phyloP scores from a whole-genome alignment of 495 filamentous ascomycete genomes.

The Letharia lupina region DNA sequence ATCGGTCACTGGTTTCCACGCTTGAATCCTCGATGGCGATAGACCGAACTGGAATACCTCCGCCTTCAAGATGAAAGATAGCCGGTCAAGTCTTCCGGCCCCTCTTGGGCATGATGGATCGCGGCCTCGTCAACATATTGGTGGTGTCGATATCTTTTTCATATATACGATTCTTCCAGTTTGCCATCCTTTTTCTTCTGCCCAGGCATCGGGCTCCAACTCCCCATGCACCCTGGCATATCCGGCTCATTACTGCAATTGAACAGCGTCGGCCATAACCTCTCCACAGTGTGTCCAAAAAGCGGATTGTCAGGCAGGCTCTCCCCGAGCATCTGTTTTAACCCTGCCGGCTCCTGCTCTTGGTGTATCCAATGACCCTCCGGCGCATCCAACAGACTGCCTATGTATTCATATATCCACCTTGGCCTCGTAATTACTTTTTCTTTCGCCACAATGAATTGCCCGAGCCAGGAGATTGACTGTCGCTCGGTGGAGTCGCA shows the following conservation, averaged over 20 bases:
- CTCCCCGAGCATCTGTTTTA: constrained; percentile 2
- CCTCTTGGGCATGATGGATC: neutral
- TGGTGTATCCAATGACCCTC: constrained; percentile 16
- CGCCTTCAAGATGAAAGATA: neutral
- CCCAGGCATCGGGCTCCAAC: constrained; percentile 2
- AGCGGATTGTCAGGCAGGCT: constrained; percentile 16
- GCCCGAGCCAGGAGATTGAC: constrained; percentile 6
- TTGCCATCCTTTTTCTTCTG: neutral
- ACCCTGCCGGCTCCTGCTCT: constrained; percentile 5
- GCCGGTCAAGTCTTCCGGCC: neutral
- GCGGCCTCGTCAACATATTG: neutral
- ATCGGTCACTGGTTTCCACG: too few species aligned
- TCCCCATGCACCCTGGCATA: constrained; percentile 3
- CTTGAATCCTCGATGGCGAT: neutral
- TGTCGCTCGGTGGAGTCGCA: constrained; percentile 7
- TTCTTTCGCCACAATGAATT: constrained; percentile 13
- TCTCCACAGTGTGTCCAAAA: constrained; percentile 14
- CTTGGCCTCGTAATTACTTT: constrained; percentile 6
- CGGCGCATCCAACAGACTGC: constrained; percentile 10
- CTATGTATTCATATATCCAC: constrained; percentile 15
- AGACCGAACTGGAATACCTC: neutral
- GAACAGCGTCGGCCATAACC: constrained; percentile 15
- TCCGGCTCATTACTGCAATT: constrained; percentile 6
- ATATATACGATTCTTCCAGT: neutral
- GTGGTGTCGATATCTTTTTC: neutral